Conservation (phyloP, 164 flowering plant species). For the Hamamelis virginiana region DNA sequence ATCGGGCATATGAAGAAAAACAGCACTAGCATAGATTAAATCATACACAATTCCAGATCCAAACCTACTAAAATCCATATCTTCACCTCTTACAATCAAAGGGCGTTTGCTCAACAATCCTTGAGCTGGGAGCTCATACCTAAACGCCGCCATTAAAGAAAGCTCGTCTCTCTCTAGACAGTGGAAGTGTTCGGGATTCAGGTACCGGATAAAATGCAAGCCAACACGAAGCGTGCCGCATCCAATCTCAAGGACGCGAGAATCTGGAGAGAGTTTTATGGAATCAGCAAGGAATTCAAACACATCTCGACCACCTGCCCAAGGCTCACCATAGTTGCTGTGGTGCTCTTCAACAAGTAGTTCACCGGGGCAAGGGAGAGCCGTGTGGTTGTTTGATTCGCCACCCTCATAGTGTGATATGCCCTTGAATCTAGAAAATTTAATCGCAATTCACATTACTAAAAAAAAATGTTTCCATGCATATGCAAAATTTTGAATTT, state of each 20-base stretch:
- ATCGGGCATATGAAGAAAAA: constrained; percentile 95
- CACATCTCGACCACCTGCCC: constrained; percentile 98
- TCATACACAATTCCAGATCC: constrained; percentile 62
- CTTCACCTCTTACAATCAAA: constrained; percentile 78
- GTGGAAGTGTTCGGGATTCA: constrained; percentile 64
- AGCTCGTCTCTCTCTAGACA: constrained; percentile 92
- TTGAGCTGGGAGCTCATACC: constrained; percentile 95
- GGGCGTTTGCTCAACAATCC: constrained; percentile 87
- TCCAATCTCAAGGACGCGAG: constrained; percentile 87
- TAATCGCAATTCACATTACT: background rate
- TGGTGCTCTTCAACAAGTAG: constrained; percentile 94
- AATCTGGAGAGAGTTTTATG: constrained; percentile 38
- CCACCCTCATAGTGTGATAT: constrained; percentile 86
- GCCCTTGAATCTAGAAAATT: constrained; percentile 70
- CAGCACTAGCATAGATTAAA: constrained; percentile 96
- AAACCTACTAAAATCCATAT: constrained; percentile 84
- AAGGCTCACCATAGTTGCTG: constrained; percentile 98
- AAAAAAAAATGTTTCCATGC: no score
- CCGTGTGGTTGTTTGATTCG: constrained; percentile 65
- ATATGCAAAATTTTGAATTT: no score
- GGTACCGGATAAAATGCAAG: constrained; percentile 79
- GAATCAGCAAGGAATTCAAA: constrained; percentile 88
- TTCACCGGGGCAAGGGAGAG: constrained; percentile 86
- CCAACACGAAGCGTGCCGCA: constrained; percentile 97
- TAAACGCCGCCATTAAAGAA: constrained; percentile 87